Conservation (phyloP, 352 stramenopile species). For the Elongisporangium prolatum region DNA sequence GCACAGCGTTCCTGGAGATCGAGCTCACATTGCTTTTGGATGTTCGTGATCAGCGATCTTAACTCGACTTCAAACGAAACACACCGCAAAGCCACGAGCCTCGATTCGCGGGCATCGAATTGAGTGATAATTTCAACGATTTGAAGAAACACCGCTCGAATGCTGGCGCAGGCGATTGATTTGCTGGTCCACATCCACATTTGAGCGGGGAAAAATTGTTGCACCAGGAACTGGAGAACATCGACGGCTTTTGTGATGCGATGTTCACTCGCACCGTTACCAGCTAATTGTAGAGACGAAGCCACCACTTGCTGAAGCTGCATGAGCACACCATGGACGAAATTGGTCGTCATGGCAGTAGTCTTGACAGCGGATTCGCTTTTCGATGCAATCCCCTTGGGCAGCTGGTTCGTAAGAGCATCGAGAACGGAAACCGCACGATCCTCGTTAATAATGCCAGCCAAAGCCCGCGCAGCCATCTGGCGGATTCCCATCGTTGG, state of each 20-base stretch:
- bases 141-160: conserved; percentile 46
- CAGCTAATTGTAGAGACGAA: conserved; percentile 18
- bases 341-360: conserved; percentile 39
- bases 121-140: conserved; percentile 40
- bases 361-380: not conserved
- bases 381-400: conserved; percentile 20
- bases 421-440: conserved; percentile 39
- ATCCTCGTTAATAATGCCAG: conserved; percentile 54
- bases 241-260: not conserved
- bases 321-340: conserved; percentile 54
- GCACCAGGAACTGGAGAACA: conserved; percentile 14
- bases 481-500: conserved; percentile 70
- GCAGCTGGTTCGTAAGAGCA: conserved; percentile 32
- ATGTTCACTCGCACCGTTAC: not conserved
- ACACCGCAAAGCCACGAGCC: conserved; percentile 7
- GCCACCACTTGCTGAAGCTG: conserved; percentile 50
- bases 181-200: conserved; percentile 42
- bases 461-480: conserved; percentile 78
- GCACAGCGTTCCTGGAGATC: conserved; percentile 26
- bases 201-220: conserved; percentile 30
- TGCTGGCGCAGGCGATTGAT: conserved; percentile 23
- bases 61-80: conserved; percentile 9
- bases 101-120: conserved; percentile 17
- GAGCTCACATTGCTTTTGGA: conserved; percentile 21
- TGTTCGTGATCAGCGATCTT: conserved; percentile 8